Evolutionary conservation across 2,329 filamentous ascomycete species (phyloP).

Genomic region (Trichoderma pleuroti): DNA sequence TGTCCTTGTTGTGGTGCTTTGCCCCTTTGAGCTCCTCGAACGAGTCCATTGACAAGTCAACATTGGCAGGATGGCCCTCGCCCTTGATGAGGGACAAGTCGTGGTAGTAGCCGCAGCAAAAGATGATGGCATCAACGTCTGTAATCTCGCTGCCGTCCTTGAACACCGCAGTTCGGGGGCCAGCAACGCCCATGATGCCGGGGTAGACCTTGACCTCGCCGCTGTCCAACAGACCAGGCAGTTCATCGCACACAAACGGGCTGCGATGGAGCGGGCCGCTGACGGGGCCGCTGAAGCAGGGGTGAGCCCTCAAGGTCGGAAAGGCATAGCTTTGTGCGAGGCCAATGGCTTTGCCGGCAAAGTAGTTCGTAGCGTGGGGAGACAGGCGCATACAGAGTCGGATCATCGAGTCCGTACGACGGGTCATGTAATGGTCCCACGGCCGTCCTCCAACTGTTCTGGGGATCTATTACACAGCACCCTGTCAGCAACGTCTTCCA

Average conservation of each 20-base stretch:
- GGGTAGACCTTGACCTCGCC: slow-evolving; percentile 28
- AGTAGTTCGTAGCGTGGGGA: slow-evolving; percentile 4
- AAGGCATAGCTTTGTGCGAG: slow-evolving; percentile 9
- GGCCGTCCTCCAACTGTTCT: slow-evolving; percentile 7
- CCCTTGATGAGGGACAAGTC: slow-evolving; percentile 31
- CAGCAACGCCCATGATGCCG: slow-evolving; percentile 30
- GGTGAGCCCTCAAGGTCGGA: slow-evolving; percentile 4
- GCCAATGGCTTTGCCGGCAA: slow-evolving; percentile 11
- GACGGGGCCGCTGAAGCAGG: neutral
- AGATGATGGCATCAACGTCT: slow-evolving; percentile 34
- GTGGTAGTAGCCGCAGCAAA: slow-evolving; percentile 33
- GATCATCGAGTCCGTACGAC: neutral
- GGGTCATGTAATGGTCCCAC: slow-evolving; percentile 12
- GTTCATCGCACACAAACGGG: slow-evolving; percentile 30
- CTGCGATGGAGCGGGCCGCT: slow-evolving; percentile 25
- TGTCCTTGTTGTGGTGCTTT: slow-evolving; percentile 23
- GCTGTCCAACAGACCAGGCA: slow-evolving; percentile 28
- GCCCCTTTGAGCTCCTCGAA: slow-evolving; percentile 25
- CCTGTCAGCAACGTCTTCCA: neutral
- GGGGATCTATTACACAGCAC: neutral
- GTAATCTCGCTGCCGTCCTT: slow-evolving; percentile 31
- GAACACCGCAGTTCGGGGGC: slow-evolving; percentile 29
- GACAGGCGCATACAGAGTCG: neutral
- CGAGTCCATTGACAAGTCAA: slow-evolving; percentile 27
- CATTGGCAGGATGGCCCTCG: slow-evolving; percentile 28